Base-by-base conservation (phyloP, 2,329 filamentous ascomycete genomes). In the Aspergillus luchuensis region DNA sequence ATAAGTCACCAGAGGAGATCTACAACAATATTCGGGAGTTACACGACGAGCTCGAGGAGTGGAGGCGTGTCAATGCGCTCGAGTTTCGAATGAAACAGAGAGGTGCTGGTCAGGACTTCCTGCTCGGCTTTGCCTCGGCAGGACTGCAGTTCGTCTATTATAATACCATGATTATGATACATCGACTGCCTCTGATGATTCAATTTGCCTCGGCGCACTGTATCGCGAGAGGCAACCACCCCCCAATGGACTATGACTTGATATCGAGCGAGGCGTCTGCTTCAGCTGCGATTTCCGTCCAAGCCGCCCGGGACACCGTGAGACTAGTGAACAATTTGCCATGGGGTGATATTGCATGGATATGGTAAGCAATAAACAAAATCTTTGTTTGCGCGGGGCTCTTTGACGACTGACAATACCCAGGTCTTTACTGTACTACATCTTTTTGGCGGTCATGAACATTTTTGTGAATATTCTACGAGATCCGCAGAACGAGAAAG, bases 71-170 rank as follows among this genome's bases (percentile, higher is more conserved):
- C 53, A 96, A 97, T 59, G 91, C 92, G 1, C 86, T 96, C 61
- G 91, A 96, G 69, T 95, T 94, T 76, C 85, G 92, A 19, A 91
- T 92, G 0, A 91, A 96, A 72, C 89, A 96, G 71, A 91, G 95
- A 75, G 96, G 96, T 74, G 90, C 90, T 70, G 91, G 91, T 0
- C 89, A 88, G 0, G 91, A 97, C 73, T 96, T 92, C 1, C 91
- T 94, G 0, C 82, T 97, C 15, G 92, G 97, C 19, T 82, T 98
- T 52, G 93, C 97, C 63, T 87, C 97, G 47, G 91, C 96, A 64
- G 91, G 96, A 74, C 80, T 97, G 59, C 93, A 97, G 73, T 92
- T 98, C 69, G 89, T 91, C 3, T 98, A 98, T 76, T 97, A 97
- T 81, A 97, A 98, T 76, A 96, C 92, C 67, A 78, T 97, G 55